A percentile compares a stretch with the other conserved stretches of the same genome.
Evolutionary conservation across 208 protist genomes (phyloP).

Genomic region (Trypanosoma congolense): DNA sequence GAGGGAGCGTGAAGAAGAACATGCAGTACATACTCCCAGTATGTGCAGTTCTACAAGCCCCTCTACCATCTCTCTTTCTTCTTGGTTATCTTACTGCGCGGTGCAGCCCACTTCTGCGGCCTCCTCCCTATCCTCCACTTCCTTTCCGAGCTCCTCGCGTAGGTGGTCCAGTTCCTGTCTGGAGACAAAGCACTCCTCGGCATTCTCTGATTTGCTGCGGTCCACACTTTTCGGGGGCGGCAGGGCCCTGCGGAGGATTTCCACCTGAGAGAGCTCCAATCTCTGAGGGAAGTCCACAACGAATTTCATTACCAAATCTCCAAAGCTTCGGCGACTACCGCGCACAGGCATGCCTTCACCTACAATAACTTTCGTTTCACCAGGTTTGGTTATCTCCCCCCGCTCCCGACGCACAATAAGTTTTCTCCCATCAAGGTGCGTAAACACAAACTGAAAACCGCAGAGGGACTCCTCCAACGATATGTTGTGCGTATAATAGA

Average conservation of each 20-base stretch:
- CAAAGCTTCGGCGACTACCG: constrained; percentile 29
- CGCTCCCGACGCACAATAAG: constrained; percentile 73
- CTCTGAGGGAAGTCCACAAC: constrained; percentile 49
- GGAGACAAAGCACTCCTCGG: constrained; percentile 52
- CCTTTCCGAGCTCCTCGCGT: constrained; percentile 43
- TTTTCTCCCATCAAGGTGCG: constrained; percentile 85
- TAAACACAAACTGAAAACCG: constrained; percentile 87
- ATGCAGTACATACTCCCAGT: not conserved
- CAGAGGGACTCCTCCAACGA: constrained; percentile 93
- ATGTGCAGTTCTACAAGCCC: not conserved
- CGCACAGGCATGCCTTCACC: constrained; percentile 78
- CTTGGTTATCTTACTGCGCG: constrained; percentile 21
- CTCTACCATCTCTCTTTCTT: constrained; percentile 1
- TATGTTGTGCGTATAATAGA: constrained; percentile 87
- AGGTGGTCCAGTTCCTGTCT: constrained; percentile 40
- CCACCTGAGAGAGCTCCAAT: constrained; percentile 37
- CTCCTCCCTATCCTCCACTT: constrained; percentile 38
- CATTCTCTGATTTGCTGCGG: constrained; percentile 12
- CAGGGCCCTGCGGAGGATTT: constrained; percentile 34
- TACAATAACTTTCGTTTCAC: constrained; percentile 48
- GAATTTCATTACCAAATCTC: constrained; percentile 74
- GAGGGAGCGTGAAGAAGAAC: too few relatives aligned
- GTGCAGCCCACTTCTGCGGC: constrained; percentile 31
- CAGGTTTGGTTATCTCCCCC: constrained; percentile 68
- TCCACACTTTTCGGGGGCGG: constrained; percentile 44